phyloP scores from a whole-genome alignment of 768 basidiomycete genomes.

The Phylloporus sp. region DNA sequence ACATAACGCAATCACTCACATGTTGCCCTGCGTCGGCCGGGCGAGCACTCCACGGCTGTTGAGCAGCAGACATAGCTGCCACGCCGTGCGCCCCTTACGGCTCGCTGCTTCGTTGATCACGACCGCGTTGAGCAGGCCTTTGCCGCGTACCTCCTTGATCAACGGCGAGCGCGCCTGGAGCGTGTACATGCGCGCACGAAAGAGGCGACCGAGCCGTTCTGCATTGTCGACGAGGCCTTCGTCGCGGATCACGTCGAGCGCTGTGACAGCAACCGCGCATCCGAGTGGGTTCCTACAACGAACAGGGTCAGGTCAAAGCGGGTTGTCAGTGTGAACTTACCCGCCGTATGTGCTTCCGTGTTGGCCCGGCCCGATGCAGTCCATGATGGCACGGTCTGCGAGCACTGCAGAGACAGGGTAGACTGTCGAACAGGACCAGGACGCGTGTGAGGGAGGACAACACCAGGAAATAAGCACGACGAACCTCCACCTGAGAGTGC shows the following conservation, averaged over 20 bases:
- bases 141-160: constrained; percentile 76
- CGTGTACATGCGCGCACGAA: constrained; percentile 60
- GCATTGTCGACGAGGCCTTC: constrained; percentile 85
- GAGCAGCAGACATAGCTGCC: constrained; percentile 91
- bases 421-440: constrained; percentile 40
- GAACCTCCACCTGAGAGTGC: constrained; percentile 91
- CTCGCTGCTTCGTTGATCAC: constrained; percentile 86
- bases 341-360: constrained; percentile 97
- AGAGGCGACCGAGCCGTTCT: constrained; percentile 68
- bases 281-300: constrained; percentile 82
- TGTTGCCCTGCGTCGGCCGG: constrained; percentile 94
- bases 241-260: constrained; percentile 84
- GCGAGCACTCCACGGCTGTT: constrained; percentile 90
- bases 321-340: constrained; percentile 34
- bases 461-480: constrained; percentile 24
- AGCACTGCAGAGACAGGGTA: constrained; percentile 97
- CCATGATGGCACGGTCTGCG: constrained; percentile 87
- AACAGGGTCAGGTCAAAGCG: not conserved
- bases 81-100: constrained; percentile 75
- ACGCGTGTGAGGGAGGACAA: constrained; percentile 1
- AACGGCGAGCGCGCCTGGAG: constrained; percentile 57
- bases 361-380: constrained; percentile 95
- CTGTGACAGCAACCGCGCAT: constrained; percentile 91
- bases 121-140: constrained; percentile 88
- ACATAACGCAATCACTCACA: constrained; percentile 47